Percentiles rank a stretch among this genome's conserved stretches.
phyloP scores from a whole-genome alignment of 768 basidiomycete genomes.

The Boletellus emodensis region DNA sequence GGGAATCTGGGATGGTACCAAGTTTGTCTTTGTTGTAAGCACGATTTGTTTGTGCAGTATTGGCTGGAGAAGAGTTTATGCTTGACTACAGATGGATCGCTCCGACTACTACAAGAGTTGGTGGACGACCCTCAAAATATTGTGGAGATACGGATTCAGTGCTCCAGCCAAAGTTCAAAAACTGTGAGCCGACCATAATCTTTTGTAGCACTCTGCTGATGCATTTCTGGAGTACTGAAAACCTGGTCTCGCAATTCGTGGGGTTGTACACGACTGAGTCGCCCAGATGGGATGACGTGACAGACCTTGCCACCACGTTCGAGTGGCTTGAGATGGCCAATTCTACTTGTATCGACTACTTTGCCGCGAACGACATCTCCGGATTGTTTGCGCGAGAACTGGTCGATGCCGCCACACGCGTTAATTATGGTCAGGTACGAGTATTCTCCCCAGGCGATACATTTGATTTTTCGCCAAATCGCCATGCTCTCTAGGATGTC shows the following conservation, averaged over 20 bases:
- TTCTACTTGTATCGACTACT: conserved; percentile 54
- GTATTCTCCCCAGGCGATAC: neutral
- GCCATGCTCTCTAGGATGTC: conserved; percentile 45
- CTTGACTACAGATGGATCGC: conserved; percentile 37
- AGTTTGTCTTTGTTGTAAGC: conserved; percentile 62
- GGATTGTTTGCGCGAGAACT: conserved; percentile 64
- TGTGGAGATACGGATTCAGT: conserved; percentile 74
- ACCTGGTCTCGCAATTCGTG: conserved; percentile 50
- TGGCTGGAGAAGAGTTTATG: neutral
- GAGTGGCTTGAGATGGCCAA: conserved; percentile 48
- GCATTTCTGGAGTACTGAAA: conserved; percentile 44
- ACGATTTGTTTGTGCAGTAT: neutral
- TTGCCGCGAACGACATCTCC: conserved; percentile 51
- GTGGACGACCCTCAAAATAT: conserved; percentile 69
- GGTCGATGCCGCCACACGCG: conserved; percentile 74
- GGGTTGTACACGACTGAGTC: conserved; percentile 51
- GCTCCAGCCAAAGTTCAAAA: conserved; percentile 55
- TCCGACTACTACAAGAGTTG: conserved; percentile 40
- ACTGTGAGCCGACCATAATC: conserved; percentile 38
- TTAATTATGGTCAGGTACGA: conserved; percentile 76
- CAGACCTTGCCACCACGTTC: conserved; percentile 49
- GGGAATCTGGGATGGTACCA: conserved; percentile 81
- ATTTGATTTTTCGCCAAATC: neutral
- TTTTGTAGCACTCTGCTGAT: neutral
- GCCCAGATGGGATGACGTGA: conserved; percentile 61